phyloP scores from a whole-genome alignment of 805 yeast genomes.

The Candida insectorum region DNA sequence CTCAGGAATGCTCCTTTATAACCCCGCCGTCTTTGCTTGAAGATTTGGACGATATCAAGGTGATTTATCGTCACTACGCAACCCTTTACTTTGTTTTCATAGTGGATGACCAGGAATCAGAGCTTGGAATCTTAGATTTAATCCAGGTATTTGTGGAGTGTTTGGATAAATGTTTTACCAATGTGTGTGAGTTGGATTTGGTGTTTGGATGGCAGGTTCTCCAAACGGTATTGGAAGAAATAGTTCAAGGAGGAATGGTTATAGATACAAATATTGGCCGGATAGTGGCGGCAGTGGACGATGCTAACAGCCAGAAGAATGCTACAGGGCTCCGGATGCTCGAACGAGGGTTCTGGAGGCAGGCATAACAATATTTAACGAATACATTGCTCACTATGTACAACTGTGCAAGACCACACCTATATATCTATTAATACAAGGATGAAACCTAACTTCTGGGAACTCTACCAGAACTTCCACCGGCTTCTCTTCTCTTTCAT shows the following conservation, averaged over 20 bases:
- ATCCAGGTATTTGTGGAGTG: conserved; percentile 97
- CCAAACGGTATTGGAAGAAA: conserved; percentile 86
- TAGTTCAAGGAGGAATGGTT: conserved; percentile 97
- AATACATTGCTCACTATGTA: background rate
- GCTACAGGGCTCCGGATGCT: conserved; percentile 19
- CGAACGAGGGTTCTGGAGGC: conserved; percentile 15
- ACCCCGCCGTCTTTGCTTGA: conserved; percentile 82
- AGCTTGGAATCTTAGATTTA: conserved; percentile 86
- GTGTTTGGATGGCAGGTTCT: conserved; percentile 99
- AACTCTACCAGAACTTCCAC: conserved; percentile 13
- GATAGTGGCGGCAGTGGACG: conserved; percentile 82
- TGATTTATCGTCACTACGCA: conserved; percentile 91
- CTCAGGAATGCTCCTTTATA: conserved; percentile 80
- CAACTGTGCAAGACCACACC: background rate
- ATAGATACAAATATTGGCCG: conserved; percentile 82
- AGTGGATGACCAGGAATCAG: conserved; percentile 94
- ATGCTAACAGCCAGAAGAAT: conserved; percentile 52
- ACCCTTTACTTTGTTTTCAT: conserved; percentile 94
- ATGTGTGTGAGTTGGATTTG: conserved; percentile 92
- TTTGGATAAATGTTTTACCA: conserved; percentile 85
- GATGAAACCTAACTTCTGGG: conserved; percentile 1
- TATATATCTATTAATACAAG: background rate
- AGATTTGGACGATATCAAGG: conserved; percentile 72
- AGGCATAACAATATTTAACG: background rate
- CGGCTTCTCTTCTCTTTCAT: conserved; percentile 20